Conservation (phyloP, 2,329 filamentous ascomycete genomes). For the Clarireedia monteithiana region DNA sequence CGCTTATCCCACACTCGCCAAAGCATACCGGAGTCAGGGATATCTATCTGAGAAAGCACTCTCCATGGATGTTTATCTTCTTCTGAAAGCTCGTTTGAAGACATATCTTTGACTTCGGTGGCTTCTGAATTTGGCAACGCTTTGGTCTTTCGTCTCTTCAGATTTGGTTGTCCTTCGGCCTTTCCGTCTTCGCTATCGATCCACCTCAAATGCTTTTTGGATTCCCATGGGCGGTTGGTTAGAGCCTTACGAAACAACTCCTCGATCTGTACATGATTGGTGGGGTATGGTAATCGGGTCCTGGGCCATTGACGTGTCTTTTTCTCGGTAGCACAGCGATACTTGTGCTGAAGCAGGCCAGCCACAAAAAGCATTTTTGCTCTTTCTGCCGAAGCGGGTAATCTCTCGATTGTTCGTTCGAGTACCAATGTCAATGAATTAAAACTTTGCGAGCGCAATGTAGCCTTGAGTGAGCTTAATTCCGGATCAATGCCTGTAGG, state of each 20-base stretch:
- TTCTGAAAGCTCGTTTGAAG: background rate
- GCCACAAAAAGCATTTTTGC: no score
- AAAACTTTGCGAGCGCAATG: no score
- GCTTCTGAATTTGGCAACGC: background rate
- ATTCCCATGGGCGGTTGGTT: background rate
- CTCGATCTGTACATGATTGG: background rate
- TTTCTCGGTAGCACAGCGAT: background rate
- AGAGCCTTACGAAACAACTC: background rate
- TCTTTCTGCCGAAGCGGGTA: no score
- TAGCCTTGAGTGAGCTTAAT: no score
- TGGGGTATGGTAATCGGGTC: background rate
- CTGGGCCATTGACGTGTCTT: background rate
- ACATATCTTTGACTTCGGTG: no score
- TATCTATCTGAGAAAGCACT: background rate
- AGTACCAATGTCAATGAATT: no score
- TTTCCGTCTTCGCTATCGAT: background rate
- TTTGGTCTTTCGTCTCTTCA: background rate
- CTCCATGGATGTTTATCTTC: background rate
- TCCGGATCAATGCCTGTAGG: no score
- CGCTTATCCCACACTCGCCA: background rate
- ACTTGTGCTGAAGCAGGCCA: no score
- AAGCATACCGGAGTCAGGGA: background rate
- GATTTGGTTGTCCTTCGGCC: background rate
- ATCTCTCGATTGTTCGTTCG: no score
- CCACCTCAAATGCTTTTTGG: background rate